Base-by-base conservation (phyloP, 257 asterid species). In the Lavandula angustifolia region DNA sequence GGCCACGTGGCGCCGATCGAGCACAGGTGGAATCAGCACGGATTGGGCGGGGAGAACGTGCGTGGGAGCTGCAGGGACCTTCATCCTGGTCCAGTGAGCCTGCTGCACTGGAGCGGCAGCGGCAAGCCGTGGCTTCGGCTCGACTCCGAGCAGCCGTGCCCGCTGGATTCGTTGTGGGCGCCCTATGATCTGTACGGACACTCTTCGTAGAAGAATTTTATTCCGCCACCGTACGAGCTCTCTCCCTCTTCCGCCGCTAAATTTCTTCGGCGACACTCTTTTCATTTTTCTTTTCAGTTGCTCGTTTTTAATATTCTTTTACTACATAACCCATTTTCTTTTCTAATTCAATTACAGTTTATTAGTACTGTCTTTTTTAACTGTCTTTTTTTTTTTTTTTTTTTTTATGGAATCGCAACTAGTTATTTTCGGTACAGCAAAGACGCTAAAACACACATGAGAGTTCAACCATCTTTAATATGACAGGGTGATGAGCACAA, bases 61-160 rank as follows among this genome's bases (percentile, higher is more conserved):
- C 53, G 73, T 2, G 92, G 92, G 47, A 80, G 81, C 78, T 85
- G 89, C 64, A 64, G 89, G 58, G 68, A 76, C 69, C 75, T 85
- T 0, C 85, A 80, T 49, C 78, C 78, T 13, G 88, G 87, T 64
- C 82, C 82, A 6, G 83, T 82, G 69, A 85, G 92, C 75, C 77
- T 85, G 65, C 70, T 85, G 64, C 92, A 85, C 73, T 85, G 92
- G 89, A 82, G 88, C 68, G 92, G 92, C 34, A 81, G 84, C 70
- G 92, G 88, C 43, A 85, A 85, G 79, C 89, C 89, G 4, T 85
- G 92, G 89, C 75, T 74, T 2, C 74, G 92, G 76, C 87, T 85
- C 17, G 85, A 82, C 66, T 74, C 85, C 1, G 76, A 53, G 53
- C 71, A 53, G 34, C 84, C 89, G 29, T 85, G 89, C 48, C 85